phyloP scores from a whole-genome alignment of 805 yeast genomes.

The Naumovozyma baii region DNA sequence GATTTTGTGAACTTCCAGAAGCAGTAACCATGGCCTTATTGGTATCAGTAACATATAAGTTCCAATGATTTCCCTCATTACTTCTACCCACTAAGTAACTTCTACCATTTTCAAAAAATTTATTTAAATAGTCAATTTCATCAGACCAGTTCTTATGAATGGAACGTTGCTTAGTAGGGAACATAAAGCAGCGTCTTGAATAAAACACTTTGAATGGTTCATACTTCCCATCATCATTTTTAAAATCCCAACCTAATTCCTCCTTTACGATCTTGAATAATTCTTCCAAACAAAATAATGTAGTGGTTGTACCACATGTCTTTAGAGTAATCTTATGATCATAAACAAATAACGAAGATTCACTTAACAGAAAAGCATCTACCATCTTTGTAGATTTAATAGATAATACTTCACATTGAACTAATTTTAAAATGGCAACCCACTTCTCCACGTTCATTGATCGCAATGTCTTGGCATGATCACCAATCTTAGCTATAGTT shows the following conservation, averaged over 20 bases:
- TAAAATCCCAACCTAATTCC: constrained; percentile 36
- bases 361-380: constrained; percentile 82
- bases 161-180: constrained; percentile 72
- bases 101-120: constrained; percentile 50
- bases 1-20: constrained; percentile 1
- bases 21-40: constrained; percentile 5
- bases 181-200: constrained; percentile 87
- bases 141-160: constrained; percentile 80
- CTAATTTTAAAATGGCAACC: constrained; percentile 67
- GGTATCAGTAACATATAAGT: constrained; percentile 59
- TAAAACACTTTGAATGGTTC: constrained; percentile 66
- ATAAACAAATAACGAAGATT: constrained; percentile 82
- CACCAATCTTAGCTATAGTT: constrained; percentile 19
- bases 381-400: constrained; percentile 53
- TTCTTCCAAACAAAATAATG: constrained; percentile 63
- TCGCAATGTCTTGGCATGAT: constrained; percentile 43
- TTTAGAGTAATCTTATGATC: constrained; percentile 77
- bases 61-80: constrained; percentile 77
- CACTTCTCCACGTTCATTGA: constrained; percentile 56
- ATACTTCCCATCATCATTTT: constrained; percentile 10
- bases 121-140: constrained; percentile 64
- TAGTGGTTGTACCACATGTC: constrained; percentile 95
- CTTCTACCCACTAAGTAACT: constrained; percentile 74
- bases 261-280: constrained; percentile 44
- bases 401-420: constrained; percentile 81